Percentiles rank a stretch among this genome's conserved stretches.
Evolutionary conservation across 2,329 filamentous ascomycete species (phyloP).

Genomic region (Pseudogymnoascus sp.): DNA sequence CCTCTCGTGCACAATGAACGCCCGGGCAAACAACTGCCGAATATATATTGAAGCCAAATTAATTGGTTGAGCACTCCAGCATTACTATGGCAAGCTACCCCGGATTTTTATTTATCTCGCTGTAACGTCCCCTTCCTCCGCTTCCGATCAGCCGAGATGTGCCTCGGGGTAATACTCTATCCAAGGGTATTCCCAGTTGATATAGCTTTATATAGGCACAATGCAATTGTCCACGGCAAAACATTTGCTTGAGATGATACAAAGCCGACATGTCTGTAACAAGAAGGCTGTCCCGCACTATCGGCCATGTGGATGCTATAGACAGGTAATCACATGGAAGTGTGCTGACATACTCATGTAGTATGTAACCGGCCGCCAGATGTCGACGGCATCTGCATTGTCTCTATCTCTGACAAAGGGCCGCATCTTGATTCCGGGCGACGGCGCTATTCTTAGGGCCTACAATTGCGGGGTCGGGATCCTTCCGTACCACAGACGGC

Average conservation of each 20-base stretch:
- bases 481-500: conserved; percentile 8
- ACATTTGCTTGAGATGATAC: neutral
- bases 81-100: neutral
- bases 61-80: neutral
- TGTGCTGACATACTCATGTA: neutral
- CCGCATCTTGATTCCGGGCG: neutral
- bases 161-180: neutral
- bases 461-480: conserved; percentile 2
- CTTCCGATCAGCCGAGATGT: conserved; percentile 2
- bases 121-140: neutral
- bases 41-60: conserved; percentile 3
- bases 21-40: neutral
- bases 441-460: conserved; percentile 5
- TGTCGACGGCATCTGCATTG: neutral
- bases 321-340: neutral
- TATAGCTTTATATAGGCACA: conserved; percentile 6
- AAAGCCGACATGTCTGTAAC: neutral
- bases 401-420: neutral
- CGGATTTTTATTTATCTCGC: neutral
- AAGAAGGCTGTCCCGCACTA: neutral
- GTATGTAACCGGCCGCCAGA: neutral
- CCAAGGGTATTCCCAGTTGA: neutral
- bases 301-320: neutral
- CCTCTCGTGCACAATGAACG: neutral
- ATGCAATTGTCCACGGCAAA: conserved; percentile 1